Conservation (phyloP, 768 basidiomycete species). For the Suillus spraguei region DNA sequence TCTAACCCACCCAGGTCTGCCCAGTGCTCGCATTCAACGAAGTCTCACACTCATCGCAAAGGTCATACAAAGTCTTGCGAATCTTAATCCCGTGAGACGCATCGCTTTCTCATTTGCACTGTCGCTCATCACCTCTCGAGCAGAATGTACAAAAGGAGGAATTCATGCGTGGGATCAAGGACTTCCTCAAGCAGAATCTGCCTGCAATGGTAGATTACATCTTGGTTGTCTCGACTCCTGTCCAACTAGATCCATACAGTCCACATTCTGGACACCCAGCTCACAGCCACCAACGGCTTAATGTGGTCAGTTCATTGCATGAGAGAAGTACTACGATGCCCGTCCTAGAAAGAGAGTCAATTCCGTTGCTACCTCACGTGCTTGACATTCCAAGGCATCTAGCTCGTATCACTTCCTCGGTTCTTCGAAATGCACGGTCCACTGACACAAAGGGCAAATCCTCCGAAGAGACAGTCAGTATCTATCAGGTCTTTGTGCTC, state of each 20-base stretch:
- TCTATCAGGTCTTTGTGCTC: slow-evolving; percentile 57
- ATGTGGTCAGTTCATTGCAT: slow-evolving; percentile 56
- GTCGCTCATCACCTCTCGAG: slow-evolving; percentile 7
- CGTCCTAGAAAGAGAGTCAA: slow-evolving; percentile 64
- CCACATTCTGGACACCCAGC: slow-evolving; percentile 29
- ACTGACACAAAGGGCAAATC: slow-evolving; percentile 39
- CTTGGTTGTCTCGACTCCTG: slow-evolving; percentile 64
- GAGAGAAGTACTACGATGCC: slow-evolving; percentile 60
- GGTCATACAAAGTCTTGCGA: slow-evolving; percentile 88
- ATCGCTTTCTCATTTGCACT: slow-evolving; percentile 9
- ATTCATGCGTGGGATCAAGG: slow-evolving; percentile 78
- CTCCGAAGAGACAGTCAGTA: slow-evolving; percentile 40
- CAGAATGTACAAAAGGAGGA: slow-evolving; percentile 74
- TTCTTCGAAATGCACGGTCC: slow-evolving; percentile 63
- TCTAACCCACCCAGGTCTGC: slow-evolving; percentile 55
- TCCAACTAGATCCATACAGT: slow-evolving; percentile 25
- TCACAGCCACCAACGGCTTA: slow-evolving; percentile 53
- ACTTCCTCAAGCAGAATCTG: slow-evolving; percentile 65
- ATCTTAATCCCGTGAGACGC: slow-evolving; percentile 68
- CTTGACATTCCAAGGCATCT: slow-evolving; percentile 81
- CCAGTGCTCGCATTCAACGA: slow-evolving; percentile 66
- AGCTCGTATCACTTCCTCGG: slow-evolving; percentile 71
- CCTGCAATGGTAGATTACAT: slow-evolving; percentile 83
- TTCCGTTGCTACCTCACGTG: slow-evolving; percentile 72
- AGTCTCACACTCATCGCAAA: slow-evolving; percentile 86